These are phyloP conservation scores for Astrothelium macrocarpum DNA, from an alignment of 495 filamentous ascomycete species.

Conservation along the genomic window DNA sequence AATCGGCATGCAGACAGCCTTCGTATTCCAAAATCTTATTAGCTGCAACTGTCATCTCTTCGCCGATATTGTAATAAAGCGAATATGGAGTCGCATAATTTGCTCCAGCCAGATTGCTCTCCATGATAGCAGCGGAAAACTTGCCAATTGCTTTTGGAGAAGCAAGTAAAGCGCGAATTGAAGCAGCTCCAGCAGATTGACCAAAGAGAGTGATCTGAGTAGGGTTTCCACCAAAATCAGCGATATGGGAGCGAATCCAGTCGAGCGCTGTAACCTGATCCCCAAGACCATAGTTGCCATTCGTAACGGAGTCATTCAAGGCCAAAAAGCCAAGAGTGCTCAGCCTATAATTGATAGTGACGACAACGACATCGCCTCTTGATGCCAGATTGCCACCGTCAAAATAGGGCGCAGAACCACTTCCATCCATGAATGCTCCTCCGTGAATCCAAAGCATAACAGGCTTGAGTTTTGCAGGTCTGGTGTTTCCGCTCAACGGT, in stretches of 20 bases:
- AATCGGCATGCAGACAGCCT: constrained; percentile 35
- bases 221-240: constrained; percentile 26
- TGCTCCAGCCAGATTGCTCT: constrained; percentile 41
- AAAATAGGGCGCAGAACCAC: constrained; percentile 25
- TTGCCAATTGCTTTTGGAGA: constrained; percentile 42
- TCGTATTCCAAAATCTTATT: constrained; percentile 33
- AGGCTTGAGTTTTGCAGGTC: constrained; percentile 34
- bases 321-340: constrained; percentile 37
- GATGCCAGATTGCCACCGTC: constrained; percentile 43
- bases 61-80: constrained; percentile 38
- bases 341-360: constrained; percentile 40
- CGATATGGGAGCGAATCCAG: constrained; percentile 24
- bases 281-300: constrained; percentile 46
- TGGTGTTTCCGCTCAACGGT: constrained; percentile 25
- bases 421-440: constrained; percentile 23
- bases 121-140: constrained; percentile 41
- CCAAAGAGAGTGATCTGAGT: constrained; percentile 37
- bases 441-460: constrained; percentile 40
- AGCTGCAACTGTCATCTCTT: constrained; percentile 32
- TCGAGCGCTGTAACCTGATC: constrained; percentile 34
- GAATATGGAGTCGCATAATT: constrained; percentile 34
- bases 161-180: constrained; percentile 44
- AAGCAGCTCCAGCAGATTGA: constrained; percentile 45
- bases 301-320: constrained; percentile 29
- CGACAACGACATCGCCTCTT: constrained; percentile 40